phyloP scores from a whole-genome alignment of 106 monocot genomes.

The Dendrobium nobile region DNA sequence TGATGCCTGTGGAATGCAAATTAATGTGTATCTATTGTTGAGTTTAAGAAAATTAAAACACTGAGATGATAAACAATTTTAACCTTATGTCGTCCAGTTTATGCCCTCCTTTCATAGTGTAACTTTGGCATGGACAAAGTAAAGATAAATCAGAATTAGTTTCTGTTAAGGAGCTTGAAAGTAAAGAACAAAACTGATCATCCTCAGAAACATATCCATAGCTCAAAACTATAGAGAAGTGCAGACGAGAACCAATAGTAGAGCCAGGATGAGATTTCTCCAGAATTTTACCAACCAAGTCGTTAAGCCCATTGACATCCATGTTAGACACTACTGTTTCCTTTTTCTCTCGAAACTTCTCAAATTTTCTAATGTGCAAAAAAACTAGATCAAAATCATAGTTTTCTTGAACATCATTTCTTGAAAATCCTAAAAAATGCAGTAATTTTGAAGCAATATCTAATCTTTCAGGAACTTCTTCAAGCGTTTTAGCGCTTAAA shows the following conservation, averaged over 20 bases:
- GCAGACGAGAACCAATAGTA: conserved; percentile 57
- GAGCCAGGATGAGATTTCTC: conserved; percentile 43
- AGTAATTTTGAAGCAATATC: conserved; percentile 27
- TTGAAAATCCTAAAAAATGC: conserved; percentile 53
- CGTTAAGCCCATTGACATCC: conserved; percentile 45
- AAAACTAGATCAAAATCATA: conserved; percentile 74
- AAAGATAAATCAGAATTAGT: conserved; percentile 70
- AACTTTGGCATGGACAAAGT: conserved; percentile 80
- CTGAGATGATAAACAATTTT: background rate
- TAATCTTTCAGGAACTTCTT: background rate
- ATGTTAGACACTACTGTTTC: conserved; percentile 22
- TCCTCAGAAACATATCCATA: conserved; percentile 41
- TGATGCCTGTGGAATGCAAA: conserved; percentile 52
- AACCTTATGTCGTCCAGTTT: conserved; percentile 64
- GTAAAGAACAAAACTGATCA: conserved; percentile 18
- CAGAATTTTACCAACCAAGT: conserved; percentile 55
- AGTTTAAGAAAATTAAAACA: background rate
- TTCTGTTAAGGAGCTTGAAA: conserved; percentile 20
- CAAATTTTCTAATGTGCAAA: conserved; percentile 43
- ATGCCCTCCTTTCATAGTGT: conserved; percentile 68
- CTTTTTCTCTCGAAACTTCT: conserved; percentile 29
- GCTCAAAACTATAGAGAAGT: conserved; percentile 63
- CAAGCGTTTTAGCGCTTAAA: conserved; percentile 7
- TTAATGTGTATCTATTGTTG: background rate
- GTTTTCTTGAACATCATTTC: conserved; percentile 47